Evolutionary conservation across 352 stramenopile species (phyloP).

Genomic region (Hyaloperonospora brassicae): DNA sequence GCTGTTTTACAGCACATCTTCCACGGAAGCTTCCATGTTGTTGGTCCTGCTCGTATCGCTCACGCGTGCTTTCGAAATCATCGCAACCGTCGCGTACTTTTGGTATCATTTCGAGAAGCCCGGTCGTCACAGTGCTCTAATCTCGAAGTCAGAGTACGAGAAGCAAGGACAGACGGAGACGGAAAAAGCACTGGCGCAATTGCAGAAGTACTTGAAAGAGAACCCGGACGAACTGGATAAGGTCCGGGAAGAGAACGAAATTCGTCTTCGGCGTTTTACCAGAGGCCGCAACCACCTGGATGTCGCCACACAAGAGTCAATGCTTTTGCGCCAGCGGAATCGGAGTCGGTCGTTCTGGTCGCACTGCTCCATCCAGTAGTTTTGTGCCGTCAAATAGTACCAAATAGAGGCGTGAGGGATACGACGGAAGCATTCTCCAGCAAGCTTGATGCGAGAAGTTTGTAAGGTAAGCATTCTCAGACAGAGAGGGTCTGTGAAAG

Average conservation of each 20-base stretch:
- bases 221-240: conserved; percentile 68
- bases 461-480: too few relatives aligned
- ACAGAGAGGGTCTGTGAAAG: too few relatives aligned
- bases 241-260: conserved; percentile 77
- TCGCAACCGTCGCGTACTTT: conserved; percentile 63
- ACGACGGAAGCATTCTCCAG: neutral
- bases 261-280: conserved; percentile 69
- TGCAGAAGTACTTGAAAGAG: conserved; percentile 56
- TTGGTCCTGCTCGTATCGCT: conserved; percentile 62
- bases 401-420: conserved; percentile 20
- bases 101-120: conserved; percentile 78
- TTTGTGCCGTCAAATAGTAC: conserved; percentile 9
- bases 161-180: conserved; percentile 60
- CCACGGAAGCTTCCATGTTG: conserved; percentile 60
- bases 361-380: conserved; percentile 45
- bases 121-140: conserved; percentile 57
- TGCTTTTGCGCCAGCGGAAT: conserved; percentile 26
- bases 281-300: conserved; percentile 73
- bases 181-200: conserved; percentile 57
- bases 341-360: conserved; percentile 31
- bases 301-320: conserved; percentile 44
- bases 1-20: conserved; percentile 79
- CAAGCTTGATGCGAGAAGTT: too few relatives aligned
- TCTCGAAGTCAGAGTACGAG: conserved; percentile 69
- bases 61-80: conserved; percentile 63